phyloP scores from a whole-genome alignment of 805 yeast genomes.

The Scheffersomyces lignosus region DNA sequence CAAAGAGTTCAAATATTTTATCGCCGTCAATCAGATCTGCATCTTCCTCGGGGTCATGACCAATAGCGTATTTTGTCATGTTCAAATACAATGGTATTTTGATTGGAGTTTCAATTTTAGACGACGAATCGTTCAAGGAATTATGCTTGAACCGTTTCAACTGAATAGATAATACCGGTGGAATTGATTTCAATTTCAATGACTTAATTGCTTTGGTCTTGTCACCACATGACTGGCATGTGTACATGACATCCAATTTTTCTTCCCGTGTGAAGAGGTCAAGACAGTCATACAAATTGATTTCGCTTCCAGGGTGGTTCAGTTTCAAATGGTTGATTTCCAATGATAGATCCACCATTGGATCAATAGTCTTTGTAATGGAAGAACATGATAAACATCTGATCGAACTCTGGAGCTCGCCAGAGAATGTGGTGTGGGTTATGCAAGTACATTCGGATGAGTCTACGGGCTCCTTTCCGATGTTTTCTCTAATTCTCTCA shows the following conservation, averaged over 20 bases:
- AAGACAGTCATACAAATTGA: slow-evolving; percentile 61
- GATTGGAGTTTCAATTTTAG: slow-evolving; percentile 76
- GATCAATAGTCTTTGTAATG: slow-evolving; percentile 74
- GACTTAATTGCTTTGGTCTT: slow-evolving; percentile 68
- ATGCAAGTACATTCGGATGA: slow-evolving; percentile 63
- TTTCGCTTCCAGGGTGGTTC: slow-evolving; percentile 14
- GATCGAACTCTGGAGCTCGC: slow-evolving; percentile 78
- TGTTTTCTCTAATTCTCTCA: slow-evolving; percentile 11
- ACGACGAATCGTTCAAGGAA: slow-evolving; percentile 44
- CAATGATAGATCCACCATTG: slow-evolving; percentile 84
- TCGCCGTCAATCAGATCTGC: slow-evolving; percentile 23
- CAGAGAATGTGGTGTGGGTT: slow-evolving; percentile 80
- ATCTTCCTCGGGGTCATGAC: slow-evolving; percentile 6
- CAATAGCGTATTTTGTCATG: slow-evolving; percentile 56
- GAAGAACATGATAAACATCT: slow-evolving; percentile 68
- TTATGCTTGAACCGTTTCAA: slow-evolving; percentile 76
- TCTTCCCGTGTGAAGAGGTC: slow-evolving; percentile 77
- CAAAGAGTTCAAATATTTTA: slow-evolving; percentile 75
- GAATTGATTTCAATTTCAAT: slow-evolving; percentile 64
- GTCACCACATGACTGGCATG: slow-evolving; percentile 65
- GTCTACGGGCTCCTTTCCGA: slow-evolving; percentile 2
- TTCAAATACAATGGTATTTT: slow-evolving; percentile 72
- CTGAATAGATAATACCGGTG: slow-evolving; percentile 81
- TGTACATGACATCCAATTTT: slow-evolving; percentile 69
- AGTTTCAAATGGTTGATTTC: slow-evolving; percentile 49